Evolutionary conservation across 2,329 filamentous ascomycete genomes (phyloP).

Genomic region (Cladosporium phlei): DNA sequence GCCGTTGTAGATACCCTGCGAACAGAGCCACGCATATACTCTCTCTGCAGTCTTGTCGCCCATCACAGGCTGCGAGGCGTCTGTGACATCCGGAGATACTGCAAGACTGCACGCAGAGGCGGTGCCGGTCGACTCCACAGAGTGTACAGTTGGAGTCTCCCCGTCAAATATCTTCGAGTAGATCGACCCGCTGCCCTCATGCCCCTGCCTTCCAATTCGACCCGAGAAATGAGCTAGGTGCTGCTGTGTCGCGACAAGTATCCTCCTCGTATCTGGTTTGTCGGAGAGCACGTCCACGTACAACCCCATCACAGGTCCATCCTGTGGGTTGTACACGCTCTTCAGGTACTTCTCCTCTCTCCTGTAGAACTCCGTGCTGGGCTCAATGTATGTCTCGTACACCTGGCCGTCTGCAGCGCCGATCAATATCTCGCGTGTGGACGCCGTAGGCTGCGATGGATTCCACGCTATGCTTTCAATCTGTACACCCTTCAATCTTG

Average conservation of each 20-base stretch:
- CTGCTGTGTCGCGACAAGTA: constrained; percentile 74
- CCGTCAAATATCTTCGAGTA: constrained; percentile 85
- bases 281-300: constrained; percentile 72
- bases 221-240: constrained; percentile 78
- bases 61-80: constrained; percentile 12
- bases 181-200: constrained; percentile 77
- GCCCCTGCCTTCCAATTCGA: constrained; percentile 64
- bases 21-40: constrained; percentile 84
- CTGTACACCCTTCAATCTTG: constrained; percentile 75
- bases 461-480: constrained; percentile 95
- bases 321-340: constrained; percentile 72
- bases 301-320: constrained; percentile 78
- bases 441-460: constrained; percentile 84
- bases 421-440: constrained; percentile 87
- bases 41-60: constrained; percentile 48
- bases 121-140: constrained; percentile 60
- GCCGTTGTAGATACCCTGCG: constrained; percentile 85
- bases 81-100: constrained; percentile 64
- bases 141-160: constrained; percentile 73
- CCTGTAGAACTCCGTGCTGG: constrained; percentile 88
- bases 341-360: constrained; percentile 92
- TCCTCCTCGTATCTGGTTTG: constrained; percentile 66
- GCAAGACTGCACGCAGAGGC: constrained; percentile 58
- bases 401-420: constrained; percentile 91
- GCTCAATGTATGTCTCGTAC: constrained; percentile 93